A percentile compares a stretch with the other conserved stretches of the same genome.
Evolutionary conservation across 805 yeast genomes (phyloP).

Genomic region (Saccharomyces paradoxus): DNA sequence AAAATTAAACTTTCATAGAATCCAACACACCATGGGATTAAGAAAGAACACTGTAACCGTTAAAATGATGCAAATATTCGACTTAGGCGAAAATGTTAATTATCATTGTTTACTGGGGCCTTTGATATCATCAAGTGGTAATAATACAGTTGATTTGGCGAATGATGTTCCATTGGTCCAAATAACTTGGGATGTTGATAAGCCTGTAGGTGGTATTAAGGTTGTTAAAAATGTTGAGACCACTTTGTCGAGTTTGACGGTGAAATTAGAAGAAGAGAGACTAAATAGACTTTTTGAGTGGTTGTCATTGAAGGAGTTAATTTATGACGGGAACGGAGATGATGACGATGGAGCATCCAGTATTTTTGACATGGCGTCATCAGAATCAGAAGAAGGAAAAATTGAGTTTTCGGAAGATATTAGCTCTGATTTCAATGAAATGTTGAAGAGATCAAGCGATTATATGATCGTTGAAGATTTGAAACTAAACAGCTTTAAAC

Average conservation of each 20-base stretch:
- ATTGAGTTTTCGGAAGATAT: slow-evolving; percentile 10
- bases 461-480: slow-evolving; percentile 61
- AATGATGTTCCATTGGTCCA: slow-evolving; percentile 32
- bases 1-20: slow-evolving; percentile 49
- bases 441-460: slow-evolving; percentile 69
- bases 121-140: slow-evolving; percentile 18
- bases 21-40: slow-evolving; percentile 59
- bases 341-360: slow-evolving; percentile 1
- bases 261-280: slow-evolving; percentile 66
- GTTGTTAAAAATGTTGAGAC: slow-evolving; percentile 60
- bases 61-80: slow-evolving; percentile 59
- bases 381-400: slow-evolving; percentile 7
- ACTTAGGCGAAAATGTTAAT: slow-evolving; percentile 45
- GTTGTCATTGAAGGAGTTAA: slow-evolving; percentile 49
- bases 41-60: slow-evolving; percentile 54
- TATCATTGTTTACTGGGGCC: slow-evolving; percentile 70
- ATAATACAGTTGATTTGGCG: background rate
- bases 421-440: slow-evolving; percentile 41
- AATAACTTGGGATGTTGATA: slow-evolving; percentile 68
- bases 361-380: slow-evolving; percentile 7
- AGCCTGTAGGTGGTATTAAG: slow-evolving; percentile 87
- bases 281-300: slow-evolving; percentile 57
- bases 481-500: slow-evolving; percentile 39
- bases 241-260: slow-evolving; percentile 53
- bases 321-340: background rate